Percentiles rank a stretch among this genome's conserved stretches.
Evolutionary conservation across 2,329 filamentous ascomycete species (phyloP).

Genomic region (Thelonectria discophora): DNA sequence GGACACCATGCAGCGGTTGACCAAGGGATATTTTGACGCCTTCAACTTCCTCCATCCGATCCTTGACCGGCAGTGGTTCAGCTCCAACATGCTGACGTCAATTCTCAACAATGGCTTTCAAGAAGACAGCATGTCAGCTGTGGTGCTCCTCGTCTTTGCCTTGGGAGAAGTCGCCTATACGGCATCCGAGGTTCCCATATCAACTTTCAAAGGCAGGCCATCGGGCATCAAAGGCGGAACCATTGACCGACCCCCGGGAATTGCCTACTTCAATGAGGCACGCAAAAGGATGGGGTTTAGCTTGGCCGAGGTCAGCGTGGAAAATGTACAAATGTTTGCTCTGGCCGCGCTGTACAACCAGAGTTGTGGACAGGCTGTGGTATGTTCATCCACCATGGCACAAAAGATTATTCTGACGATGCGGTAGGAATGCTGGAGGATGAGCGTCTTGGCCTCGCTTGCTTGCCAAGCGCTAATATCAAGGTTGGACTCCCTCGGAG

Average conservation of each 20-base stretch:
- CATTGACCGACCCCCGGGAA: constrained; percentile 60
- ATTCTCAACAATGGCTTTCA: constrained; percentile 57
- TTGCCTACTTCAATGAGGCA: constrained; percentile 70
- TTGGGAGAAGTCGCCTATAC: constrained; percentile 67
- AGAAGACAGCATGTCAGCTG: constrained; percentile 58
- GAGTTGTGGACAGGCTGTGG: constrained; percentile 60
- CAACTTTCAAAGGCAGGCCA: constrained; percentile 52
- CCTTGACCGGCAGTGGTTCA: constrained; percentile 65
- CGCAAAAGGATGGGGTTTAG: constrained; percentile 67
- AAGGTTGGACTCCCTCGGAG: constrained; percentile 50
- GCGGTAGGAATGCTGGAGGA: constrained; percentile 67
- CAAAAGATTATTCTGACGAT: constrained; percentile 14
- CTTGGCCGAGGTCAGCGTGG: constrained; percentile 62
- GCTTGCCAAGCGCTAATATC: constrained; percentile 65
- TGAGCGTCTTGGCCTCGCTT: constrained; percentile 63
- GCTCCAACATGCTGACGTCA: constrained; percentile 54
- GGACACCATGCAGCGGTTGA: constrained; percentile 60
- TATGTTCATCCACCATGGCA: constrained; percentile 43
- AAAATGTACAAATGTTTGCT: constrained; percentile 67
- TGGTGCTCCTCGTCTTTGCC: constrained; percentile 66
- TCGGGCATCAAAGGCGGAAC: constrained; percentile 64
- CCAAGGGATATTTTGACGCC: constrained; percentile 66
- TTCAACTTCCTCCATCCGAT: constrained; percentile 68
- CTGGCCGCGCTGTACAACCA: constrained; percentile 65
- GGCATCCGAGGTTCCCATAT: constrained; percentile 57